A percentile compares a stretch with the other conserved stretches of the same genome.
phyloP scores from a whole-genome alignment of 208 protist species.

The Vickermania spadyakhi region DNA sequence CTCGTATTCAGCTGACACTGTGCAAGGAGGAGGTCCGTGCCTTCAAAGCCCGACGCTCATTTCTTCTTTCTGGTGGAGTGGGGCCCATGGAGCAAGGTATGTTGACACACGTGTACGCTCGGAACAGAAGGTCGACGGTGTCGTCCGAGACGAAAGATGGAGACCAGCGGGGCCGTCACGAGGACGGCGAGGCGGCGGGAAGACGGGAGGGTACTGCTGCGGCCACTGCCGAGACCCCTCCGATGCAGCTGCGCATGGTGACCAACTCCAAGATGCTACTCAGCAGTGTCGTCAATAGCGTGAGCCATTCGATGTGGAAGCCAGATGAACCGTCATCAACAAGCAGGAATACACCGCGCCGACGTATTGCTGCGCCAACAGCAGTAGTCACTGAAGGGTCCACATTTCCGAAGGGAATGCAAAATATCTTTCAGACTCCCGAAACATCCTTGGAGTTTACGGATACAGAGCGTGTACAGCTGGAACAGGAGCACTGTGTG shows the following conservation, averaged over 20 bases:
- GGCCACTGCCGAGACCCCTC: background rate
- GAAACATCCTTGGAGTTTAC: conserved; percentile 16
- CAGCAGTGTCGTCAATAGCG: background rate
- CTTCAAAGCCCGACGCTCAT: conserved; percentile 57
- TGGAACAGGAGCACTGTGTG: conserved; percentile 29
- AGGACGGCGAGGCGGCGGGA: background rate
- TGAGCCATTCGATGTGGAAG: conserved; percentile 1
- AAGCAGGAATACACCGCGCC: background rate
- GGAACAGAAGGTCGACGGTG: background rate
- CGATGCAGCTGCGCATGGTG: background rate
- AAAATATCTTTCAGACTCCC: no score
- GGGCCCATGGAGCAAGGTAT: conserved; percentile 11
- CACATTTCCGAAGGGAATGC: no score
- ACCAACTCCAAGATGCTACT: background rate
- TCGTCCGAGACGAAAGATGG: background rate
- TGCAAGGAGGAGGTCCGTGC: conserved; percentile 77
- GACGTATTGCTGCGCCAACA: background rate
- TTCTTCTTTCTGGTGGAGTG: conserved; percentile 35
- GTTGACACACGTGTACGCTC: no score
- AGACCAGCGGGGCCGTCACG: background rate
- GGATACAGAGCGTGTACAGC: conserved; percentile 25
- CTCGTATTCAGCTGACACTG: conserved; percentile 39
- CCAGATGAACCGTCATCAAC: no score
- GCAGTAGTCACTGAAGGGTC: background rate
- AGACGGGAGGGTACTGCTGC: background rate